Evolutionary conservation across 441 rosid species (phyloP).

Genomic region (Codiaeum variegatum): DNA sequence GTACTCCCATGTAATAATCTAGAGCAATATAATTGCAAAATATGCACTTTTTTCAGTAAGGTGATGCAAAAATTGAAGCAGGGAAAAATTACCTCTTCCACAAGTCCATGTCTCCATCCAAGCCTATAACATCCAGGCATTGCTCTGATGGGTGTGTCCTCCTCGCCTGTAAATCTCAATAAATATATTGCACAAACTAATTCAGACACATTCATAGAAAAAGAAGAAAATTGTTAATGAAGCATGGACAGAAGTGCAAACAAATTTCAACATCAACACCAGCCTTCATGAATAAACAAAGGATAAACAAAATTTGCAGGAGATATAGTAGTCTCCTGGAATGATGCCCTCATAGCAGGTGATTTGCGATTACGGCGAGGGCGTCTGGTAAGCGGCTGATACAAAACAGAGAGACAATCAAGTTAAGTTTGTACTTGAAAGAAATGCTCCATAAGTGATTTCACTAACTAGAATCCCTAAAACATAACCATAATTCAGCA

Average conservation of each 20-base stretch:
- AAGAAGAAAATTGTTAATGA: background rate
- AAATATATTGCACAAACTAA: conserved; percentile 1
- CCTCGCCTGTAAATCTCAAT: conserved; percentile 56
- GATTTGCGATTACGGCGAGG: conserved; percentile 85
- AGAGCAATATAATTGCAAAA: background rate
- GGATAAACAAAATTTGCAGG: conserved; percentile 93
- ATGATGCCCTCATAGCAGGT: conserved; percentile 61
- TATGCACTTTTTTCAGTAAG: background rate
- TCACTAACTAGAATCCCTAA: background rate
- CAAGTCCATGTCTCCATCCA: conserved; percentile 97
- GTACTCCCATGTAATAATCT: background rate
- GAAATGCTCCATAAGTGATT: background rate
- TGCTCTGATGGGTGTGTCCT: conserved; percentile 95
- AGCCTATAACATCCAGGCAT: conserved; percentile 99
- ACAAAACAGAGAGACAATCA: conserved; percentile 11
- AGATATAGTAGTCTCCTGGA: conserved; percentile 78
- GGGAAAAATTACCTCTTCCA: conserved; percentile 58
- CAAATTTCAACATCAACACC: conserved; percentile 13
- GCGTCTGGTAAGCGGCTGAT: conserved; percentile 68
- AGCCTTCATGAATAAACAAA: conserved; percentile 94
- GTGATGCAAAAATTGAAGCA: background rate
- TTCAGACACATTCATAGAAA: background rate
- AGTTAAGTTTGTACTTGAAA: background rate
- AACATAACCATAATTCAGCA: no score
- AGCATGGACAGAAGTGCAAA: background rate